Evolutionary conservation across 2,329 filamentous ascomycete genomes (phyloP).

Genomic region (Aspergillus chevalieri): DNA sequence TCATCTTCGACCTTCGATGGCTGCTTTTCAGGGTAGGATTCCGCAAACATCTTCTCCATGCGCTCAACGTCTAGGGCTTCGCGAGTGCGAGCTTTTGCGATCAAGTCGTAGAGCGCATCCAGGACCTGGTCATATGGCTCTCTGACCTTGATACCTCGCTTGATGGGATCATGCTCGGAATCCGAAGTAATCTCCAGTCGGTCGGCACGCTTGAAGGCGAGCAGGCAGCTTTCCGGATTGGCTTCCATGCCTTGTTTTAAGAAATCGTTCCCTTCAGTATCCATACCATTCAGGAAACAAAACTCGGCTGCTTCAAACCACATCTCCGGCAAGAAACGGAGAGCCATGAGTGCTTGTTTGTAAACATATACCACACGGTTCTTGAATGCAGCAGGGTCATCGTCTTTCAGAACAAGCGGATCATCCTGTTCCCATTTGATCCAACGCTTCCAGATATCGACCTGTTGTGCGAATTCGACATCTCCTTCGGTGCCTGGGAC

Average conservation of each 20-base stretch:
- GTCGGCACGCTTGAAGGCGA: conserved; percentile 85
- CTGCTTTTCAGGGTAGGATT: conserved; percentile 32
- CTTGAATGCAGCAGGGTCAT: conserved; percentile 71
- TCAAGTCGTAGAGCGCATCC: conserved; percentile 79
- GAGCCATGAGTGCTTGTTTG: conserved; percentile 85
- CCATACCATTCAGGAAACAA: conserved; percentile 72
- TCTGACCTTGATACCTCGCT: conserved; percentile 66
- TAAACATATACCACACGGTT: conserved; percentile 82
- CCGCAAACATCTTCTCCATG: conserved; percentile 50
- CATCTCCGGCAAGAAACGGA: conserved; percentile 91
- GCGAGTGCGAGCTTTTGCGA: conserved; percentile 62
- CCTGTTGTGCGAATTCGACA: conserved; percentile 74
- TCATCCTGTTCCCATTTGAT: conserved; percentile 93
- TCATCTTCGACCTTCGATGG: conserved; percentile 47
- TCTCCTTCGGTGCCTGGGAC: conserved; percentile 81
- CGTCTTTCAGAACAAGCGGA: conserved; percentile 74
- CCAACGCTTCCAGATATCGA: conserved; percentile 89
- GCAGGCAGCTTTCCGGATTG: conserved; percentile 86
- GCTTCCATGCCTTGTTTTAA: conserved; percentile 75
- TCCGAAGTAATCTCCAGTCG: conserved; percentile 73
- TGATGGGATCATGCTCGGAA: conserved; percentile 62
- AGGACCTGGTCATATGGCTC: conserved; percentile 79
- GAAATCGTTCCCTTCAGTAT: conserved; percentile 69
- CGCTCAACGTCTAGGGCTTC: conserved; percentile 57
- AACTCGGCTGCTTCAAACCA: conserved; percentile 95